Conservation (phyloP, 2,329 filamentous ascomycete species). For the Ambrosiella xylebori region DNA sequence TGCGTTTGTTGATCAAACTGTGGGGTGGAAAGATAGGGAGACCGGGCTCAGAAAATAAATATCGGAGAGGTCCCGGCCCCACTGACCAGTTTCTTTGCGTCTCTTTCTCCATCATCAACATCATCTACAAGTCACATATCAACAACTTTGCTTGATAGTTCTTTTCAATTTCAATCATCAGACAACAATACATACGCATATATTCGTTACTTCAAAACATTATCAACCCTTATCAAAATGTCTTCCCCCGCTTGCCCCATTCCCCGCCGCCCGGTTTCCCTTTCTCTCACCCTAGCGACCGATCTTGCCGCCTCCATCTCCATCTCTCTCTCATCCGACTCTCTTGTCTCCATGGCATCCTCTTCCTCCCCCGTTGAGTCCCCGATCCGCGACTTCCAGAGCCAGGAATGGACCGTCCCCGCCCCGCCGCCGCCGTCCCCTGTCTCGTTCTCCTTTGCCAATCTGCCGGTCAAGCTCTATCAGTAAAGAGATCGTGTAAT, state of each 20-base stretch:
- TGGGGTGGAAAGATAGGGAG: neutral
- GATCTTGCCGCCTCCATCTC: conserved; percentile 21
- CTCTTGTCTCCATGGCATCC: conserved; percentile 26
- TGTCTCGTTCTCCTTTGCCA: conserved; percentile 36
- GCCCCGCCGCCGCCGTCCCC: conserved; percentile 47
- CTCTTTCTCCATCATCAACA: neutral
- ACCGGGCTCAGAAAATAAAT: neutral
- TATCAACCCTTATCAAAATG: conserved; percentile 4
- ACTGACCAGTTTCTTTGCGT: neutral
- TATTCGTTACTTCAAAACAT: neutral
- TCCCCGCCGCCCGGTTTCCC: conserved; percentile 23
- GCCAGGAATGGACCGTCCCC: conserved; percentile 46
- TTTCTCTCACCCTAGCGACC: neutral
- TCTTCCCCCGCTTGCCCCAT: conserved; percentile 28
- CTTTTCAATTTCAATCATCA: neutral
- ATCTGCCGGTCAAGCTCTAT: conserved; percentile 1
- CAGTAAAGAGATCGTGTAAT: neutral
- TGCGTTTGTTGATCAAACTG: neutral
- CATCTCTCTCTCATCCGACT: conserved; percentile 31
- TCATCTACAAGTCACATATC: neutral
- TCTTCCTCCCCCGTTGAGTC: conserved; percentile 18
- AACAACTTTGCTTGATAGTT: neutral
- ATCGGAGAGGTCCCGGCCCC: neutral
- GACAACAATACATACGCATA: neutral
- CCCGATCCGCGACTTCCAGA: conserved; percentile 33